phyloP scores from a whole-genome alignment of 805 yeast species.

The Priceomyces fermenticarens region DNA sequence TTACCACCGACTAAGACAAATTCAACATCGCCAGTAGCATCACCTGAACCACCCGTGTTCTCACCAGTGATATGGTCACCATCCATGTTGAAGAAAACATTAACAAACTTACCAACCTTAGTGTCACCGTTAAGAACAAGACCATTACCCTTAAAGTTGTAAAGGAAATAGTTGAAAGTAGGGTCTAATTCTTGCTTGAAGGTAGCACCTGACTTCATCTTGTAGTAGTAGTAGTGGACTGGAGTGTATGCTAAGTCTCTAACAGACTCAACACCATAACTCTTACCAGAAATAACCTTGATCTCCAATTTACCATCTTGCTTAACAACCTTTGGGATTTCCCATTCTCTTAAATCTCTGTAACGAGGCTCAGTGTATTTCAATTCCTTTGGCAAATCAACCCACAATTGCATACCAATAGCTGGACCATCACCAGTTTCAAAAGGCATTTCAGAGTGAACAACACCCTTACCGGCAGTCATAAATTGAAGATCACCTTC shows the following conservation, averaged over 20 bases:
- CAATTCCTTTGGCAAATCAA: slow-evolving; percentile 65
- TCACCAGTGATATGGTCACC: slow-evolving; percentile 61
- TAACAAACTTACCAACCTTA: slow-evolving; percentile 42
- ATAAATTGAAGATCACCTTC: slow-evolving; percentile 89
- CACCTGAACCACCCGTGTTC: slow-evolving; percentile 33
- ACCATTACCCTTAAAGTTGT: slow-evolving; percentile 58
- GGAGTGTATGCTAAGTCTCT: slow-evolving; percentile 82
- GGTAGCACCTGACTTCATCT: slow-evolving; percentile 60
- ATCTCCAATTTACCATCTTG: slow-evolving; percentile 60
- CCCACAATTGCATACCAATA: slow-evolving; percentile 84
- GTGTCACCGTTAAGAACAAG: slow-evolving; percentile 46
- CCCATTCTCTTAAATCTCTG: slow-evolving; percentile 67
- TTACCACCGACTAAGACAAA: slow-evolving; percentile 78
- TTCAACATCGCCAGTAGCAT: slow-evolving; percentile 45
- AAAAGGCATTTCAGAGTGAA: slow-evolving; percentile 85
- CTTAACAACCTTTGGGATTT: slow-evolving; percentile 68
- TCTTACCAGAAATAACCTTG: slow-evolving; percentile 72
- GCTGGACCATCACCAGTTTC: slow-evolving; percentile 46
- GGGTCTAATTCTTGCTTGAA: slow-evolving; percentile 58
- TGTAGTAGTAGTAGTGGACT: slow-evolving; percentile 66
- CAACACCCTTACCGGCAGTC: slow-evolving; percentile 90
- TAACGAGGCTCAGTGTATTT: slow-evolving; percentile 71
- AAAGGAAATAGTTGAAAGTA: slow-evolving; percentile 67
- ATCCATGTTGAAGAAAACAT: slow-evolving; percentile 64
- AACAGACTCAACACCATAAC: slow-evolving; percentile 72